Base-by-base conservation (phyloP, 352 stramenopile species). In the Globisporangium irregulare region DNA sequence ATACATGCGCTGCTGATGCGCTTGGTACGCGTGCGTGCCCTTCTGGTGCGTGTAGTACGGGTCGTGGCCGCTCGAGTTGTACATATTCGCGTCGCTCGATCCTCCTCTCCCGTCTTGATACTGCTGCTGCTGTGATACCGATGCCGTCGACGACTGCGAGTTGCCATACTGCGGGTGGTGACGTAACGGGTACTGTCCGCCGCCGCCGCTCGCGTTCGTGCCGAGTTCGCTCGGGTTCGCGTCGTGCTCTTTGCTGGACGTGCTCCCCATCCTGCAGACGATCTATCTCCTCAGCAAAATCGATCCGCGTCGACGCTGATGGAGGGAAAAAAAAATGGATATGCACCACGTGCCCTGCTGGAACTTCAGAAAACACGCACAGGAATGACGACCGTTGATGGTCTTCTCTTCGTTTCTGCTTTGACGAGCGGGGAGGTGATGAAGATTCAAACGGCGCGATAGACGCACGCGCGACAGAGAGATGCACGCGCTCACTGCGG, bases 221-320 rank as follows among this genome's bases (percentile, higher is more conserved):
- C 87, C 87, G 50, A 95, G 72, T 50, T 93, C 86, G 54, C 84
- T 82, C n/a, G 82, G 87, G 68, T 93, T 91, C 55, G 81, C 75
- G 65, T 95, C 87, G 76, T 89, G 82, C 63, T 90, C 75, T 69
- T 93, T 93, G 72, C 87, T 95, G 38, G 82, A 92, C 27, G 85
- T 85, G 80, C 87, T 95, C 59, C 87, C 87, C 87, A 95, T 95
- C 2, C 22, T 36, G 3, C n/a, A 27, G 22, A 41, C 25, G 8
- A 6, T 25, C 34, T 27, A 32, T 27, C 18, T 22, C 6, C 54
- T 59, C 54, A 41, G 27, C 15, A 24, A 20, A 25, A 27, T 9
- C 29, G 54, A 32, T 59, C 12, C 51, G 51, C 22, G 12, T 59
- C 4, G 29, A 32, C 29, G 51, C 20, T 24, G 48, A 25, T 59